Evolutionary conservation across 2,329 filamentous ascomycete species (phyloP).

Genomic region (Hypoxylon sp.): DNA sequence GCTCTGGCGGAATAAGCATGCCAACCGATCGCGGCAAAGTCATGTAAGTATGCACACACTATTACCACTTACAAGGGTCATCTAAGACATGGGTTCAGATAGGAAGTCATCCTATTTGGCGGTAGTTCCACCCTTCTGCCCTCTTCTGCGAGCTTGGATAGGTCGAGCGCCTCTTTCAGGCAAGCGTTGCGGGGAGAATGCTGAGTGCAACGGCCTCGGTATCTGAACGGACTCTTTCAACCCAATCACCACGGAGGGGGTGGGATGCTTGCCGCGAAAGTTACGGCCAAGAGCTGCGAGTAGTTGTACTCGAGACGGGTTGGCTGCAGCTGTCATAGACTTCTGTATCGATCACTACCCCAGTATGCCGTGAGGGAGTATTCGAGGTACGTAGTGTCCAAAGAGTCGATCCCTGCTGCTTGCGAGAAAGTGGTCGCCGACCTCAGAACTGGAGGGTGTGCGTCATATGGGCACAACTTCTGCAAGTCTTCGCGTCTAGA

Average conservation of each 20-base stretch:
- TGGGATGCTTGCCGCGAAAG: slow-evolving; percentile 44
- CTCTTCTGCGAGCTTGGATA: slow-evolving; percentile 41
- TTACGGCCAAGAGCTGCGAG: slow-evolving; percentile 48
- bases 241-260: slow-evolving; percentile 40
- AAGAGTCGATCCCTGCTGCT: slow-evolving; percentile 47
- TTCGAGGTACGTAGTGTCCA: slow-evolving; percentile 43
- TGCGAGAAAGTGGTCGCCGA: slow-evolving; percentile 45
- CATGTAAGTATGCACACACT: slow-evolving; percentile 45
- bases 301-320: slow-evolving; percentile 43
- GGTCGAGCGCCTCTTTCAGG: slow-evolving; percentile 47
- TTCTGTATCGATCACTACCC: slow-evolving; percentile 36
- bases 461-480: slow-evolving; percentile 47
- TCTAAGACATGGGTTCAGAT: slow-evolving; percentile 46
- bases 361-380: slow-evolving; percentile 41
- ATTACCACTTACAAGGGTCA: slow-evolving; percentile 46
- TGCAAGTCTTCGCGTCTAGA: slow-evolving; percentile 48
- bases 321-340: slow-evolving; percentile 44
- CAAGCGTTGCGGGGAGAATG: slow-evolving; percentile 46
- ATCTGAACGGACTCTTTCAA: slow-evolving; percentile 40
- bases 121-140: slow-evolving; percentile 37
- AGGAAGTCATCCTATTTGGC: slow-evolving; percentile 48
- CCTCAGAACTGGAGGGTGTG: slow-evolving; percentile 45
- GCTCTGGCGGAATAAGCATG: slow-evolving; percentile 41
- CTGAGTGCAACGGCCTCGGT: slow-evolving; percentile 46
- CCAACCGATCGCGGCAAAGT: slow-evolving; percentile 44